phyloP scores from a whole-genome alignment of 257 asterid genomes.

The Apocynum venetum region DNA sequence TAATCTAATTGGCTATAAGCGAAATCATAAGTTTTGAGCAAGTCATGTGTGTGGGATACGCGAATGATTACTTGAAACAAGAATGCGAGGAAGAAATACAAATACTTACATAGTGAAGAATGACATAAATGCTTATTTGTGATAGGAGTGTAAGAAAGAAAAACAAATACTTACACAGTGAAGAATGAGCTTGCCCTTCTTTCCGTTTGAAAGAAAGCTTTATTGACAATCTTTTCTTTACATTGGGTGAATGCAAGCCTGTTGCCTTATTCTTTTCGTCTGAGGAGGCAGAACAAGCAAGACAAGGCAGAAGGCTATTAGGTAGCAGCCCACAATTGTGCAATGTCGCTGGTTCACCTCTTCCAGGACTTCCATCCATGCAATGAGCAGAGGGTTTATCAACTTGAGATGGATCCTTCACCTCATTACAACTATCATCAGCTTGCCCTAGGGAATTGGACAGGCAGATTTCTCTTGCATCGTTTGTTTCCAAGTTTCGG shows the following conservation, averaged over 20 bases:
- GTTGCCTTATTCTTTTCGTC: constrained; percentile 54
- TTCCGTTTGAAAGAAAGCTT: constrained; percentile 67
- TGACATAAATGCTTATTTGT: not conserved
- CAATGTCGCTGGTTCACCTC: constrained; percentile 31
- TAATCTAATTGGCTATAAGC: not conserved
- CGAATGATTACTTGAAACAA: not conserved
- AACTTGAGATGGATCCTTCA: constrained; percentile 24
- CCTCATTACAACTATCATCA: constrained; percentile 41
- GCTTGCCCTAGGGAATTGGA: constrained; percentile 39
- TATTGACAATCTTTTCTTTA: constrained; percentile 48
- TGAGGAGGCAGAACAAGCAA: constrained; percentile 58
- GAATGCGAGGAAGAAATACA: constrained; percentile 4
- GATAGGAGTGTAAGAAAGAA: constrained; percentile 4
- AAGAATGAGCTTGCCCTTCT: constrained; percentile 47
- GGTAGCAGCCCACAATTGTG: constrained; percentile 63
- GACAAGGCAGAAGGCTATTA: constrained; percentile 69
- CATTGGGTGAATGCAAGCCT: constrained; percentile 41
- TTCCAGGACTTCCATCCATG: constrained; percentile 28
- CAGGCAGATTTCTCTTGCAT: constrained; percentile 7
- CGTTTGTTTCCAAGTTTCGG: constrained; percentile 18
- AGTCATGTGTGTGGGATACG: not conserved
- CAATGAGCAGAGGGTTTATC: constrained; percentile 25
- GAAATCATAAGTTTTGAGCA: not conserved
- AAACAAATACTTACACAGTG: constrained; percentile 45
- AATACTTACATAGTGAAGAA: too few relatives aligned